Evolutionary conservation across 2,329 filamentous ascomycete genomes (phyloP), one percentile per base, ranked within the genome.

Genomic region (Phaeophleospora eucalypticola): DNA sequence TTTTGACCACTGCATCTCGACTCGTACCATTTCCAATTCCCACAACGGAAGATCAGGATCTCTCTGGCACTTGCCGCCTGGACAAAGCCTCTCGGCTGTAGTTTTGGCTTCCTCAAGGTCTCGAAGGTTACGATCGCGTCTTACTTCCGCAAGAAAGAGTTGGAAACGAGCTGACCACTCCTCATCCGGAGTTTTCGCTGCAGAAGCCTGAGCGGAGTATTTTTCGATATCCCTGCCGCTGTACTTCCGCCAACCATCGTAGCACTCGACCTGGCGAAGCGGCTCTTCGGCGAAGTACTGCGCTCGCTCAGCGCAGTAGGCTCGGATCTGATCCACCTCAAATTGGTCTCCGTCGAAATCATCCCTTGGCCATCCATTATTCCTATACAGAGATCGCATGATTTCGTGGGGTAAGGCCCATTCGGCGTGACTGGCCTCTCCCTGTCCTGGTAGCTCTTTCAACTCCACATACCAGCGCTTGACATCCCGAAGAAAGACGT

Each of bases 121-220:
- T 36, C 36, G 40, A n/a, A 27, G 15, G 10, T 33, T 32, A 18
- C 36, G 37, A 8, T 47, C 17, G 24, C 24, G 24, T 29, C 12
- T n/a, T n/a, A n/a, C 18, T 12, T 51, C 19, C 10, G 24, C 29
- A 12, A 41, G 20, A 37, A 41, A 54, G 12, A 52, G 36, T 18
- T 47, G 19, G 33, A 47, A 52, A 6, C 43, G 49, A n/a, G 51
- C 48, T n/a, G 37, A 18, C 51, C 51, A 54, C 36, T 45, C 32
- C 14, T 51, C 51, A 21, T 54, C 49, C 3, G n/a, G 12, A 14
- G 3, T 34, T 27, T 46, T 38, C 10, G 48, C 51, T n/a, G 21
- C 40, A 6, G 21, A 35, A 3, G 18, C 14, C 7, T 38, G 14
- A 10, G 43, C 15, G 12, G n/a, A 34, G 2, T 18, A 15, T 20